These are phyloP conservation scores for Mastigamoeba balamuthi DNA, from an alignment of 78 protist species.

Conservation along the genomic window DNA sequence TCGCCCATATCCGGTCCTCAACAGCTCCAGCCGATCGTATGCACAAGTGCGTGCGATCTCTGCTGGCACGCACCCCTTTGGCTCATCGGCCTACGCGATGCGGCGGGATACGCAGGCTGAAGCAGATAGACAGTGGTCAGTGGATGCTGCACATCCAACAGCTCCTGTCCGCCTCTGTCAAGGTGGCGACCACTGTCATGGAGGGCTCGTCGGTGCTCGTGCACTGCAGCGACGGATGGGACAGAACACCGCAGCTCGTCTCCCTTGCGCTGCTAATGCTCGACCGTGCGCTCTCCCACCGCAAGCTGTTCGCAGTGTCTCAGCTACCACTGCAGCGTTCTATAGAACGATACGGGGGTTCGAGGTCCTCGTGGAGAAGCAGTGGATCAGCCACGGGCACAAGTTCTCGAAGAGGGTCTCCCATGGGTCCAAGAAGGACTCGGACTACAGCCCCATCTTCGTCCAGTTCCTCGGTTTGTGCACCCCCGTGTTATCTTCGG, in stretches of 20 bases:
- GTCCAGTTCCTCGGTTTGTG: constrained; percentile 69
- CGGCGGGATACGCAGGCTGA: neutral
- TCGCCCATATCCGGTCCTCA: neutral
- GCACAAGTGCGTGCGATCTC: neutral
- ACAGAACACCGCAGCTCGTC: constrained; percentile 67
- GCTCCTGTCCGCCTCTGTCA: neutral
- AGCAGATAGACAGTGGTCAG: neutral
- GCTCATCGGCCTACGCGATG: no score
- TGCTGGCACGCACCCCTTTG: neutral
- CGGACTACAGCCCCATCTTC: constrained; percentile 76
- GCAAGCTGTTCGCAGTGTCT: neutral
- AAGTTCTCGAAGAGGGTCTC: constrained; percentile 29
- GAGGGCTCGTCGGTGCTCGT: constrained; percentile 3
- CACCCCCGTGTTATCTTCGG: neutral
- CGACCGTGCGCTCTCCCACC: constrained; percentile 39
- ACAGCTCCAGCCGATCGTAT: neutral
- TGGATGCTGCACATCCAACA: neutral
- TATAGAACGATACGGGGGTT: constrained; percentile 81
- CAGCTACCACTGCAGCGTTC: constrained; percentile 14
- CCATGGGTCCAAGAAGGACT: neutral
- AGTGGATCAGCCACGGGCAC: constrained; percentile 85
- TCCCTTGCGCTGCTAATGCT: constrained; percentile 49
- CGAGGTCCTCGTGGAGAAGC: constrained; percentile 67
- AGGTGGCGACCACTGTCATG: neutral
- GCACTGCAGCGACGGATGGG: constrained; percentile 79